phyloP scores from a whole-genome alignment of 768 basidiomycete species.

The Antrodiella citrinella region DNA sequence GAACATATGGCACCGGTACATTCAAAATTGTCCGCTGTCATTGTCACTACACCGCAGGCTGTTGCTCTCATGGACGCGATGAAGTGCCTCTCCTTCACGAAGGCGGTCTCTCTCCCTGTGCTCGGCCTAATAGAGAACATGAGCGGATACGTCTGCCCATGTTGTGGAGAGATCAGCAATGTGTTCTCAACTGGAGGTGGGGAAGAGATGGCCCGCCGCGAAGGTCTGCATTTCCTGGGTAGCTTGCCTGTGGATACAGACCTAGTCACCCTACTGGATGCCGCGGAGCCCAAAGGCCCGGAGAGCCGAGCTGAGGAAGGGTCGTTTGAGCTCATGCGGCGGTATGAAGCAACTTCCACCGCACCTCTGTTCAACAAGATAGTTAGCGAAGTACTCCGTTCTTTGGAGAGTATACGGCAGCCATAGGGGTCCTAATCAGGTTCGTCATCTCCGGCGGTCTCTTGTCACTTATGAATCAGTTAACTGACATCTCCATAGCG shows the following conservation, averaged over 20 bases:
- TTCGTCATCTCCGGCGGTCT: neutral
- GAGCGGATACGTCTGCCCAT: slow-evolving; percentile 97
- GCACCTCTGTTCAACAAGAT: slow-evolving; percentile 61
- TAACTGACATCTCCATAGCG: no score
- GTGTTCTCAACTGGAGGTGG: slow-evolving; percentile 94
- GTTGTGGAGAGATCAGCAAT: slow-evolving; percentile 92
- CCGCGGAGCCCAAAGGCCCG: slow-evolving; percentile 31
- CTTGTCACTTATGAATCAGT: no score
- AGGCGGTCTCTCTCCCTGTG: slow-evolving; percentile 77
- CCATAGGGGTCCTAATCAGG: neutral
- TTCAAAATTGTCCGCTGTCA: slow-evolving; percentile 68
- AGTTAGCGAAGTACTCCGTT: slow-evolving; percentile 33
- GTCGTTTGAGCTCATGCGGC: slow-evolving; percentile 45
- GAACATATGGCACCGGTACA: slow-evolving; percentile 88
- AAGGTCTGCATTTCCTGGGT: slow-evolving; percentile 73
- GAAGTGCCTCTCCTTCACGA: slow-evolving; percentile 95
- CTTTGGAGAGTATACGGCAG: slow-evolving; percentile 11
- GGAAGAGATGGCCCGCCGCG: slow-evolving; percentile 73
- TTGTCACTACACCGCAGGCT: slow-evolving; percentile 97
- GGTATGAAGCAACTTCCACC: slow-evolving; percentile 64
- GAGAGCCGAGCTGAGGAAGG: slow-evolving; percentile 17
- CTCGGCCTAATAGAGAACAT: slow-evolving; percentile 96
- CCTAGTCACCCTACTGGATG: slow-evolving; percentile 80
- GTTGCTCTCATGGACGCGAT: slow-evolving; percentile 92
- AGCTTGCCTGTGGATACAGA: slow-evolving; percentile 90